phyloP scores from a whole-genome alignment of 129 eudicot species.

The Lactuca saligna region DNA sequence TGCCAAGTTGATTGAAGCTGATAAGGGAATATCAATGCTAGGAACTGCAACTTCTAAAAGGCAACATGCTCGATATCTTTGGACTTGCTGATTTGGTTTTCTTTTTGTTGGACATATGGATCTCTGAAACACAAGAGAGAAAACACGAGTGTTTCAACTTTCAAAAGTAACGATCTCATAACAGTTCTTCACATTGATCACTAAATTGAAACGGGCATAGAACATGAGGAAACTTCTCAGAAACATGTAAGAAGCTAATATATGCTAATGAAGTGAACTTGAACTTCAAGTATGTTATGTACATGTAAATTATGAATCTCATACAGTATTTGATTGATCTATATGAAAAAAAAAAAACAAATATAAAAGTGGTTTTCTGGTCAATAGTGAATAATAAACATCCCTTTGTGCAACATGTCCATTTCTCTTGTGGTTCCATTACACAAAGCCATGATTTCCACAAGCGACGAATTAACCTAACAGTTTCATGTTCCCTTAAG shows the following conservation, averaged over 20 bases:
- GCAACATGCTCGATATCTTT: conserved; percentile 32
- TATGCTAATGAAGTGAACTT: no score
- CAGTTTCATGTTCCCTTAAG: no score
- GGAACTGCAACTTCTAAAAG: conserved; percentile 39
- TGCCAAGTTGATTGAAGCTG: conserved; percentile 22
- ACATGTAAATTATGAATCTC: no score
- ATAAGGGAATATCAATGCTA: conserved; percentile 18
- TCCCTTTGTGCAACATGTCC: no score
- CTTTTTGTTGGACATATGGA: conserved; percentile 35
- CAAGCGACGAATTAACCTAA: no score
- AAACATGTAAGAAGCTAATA: neutral
- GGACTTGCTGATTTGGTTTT: conserved; percentile 28
- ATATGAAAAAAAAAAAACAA: no score
- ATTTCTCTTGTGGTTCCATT: no score
- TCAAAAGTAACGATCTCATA: conserved; percentile 8
- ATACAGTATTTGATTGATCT: no score
- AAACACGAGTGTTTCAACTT: neutral
- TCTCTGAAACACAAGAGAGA: conserved; percentile 29
- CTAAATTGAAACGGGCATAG: neutral
- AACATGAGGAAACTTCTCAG: neutral
- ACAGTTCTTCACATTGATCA: neutral
- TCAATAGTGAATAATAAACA: no score
- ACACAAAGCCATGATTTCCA: no score
- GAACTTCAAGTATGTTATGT: no score
- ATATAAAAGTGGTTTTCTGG: no score